Conservation (phyloP, 2,329 filamentous ascomycete genomes). For the Neonectria magnoliae region DNA sequence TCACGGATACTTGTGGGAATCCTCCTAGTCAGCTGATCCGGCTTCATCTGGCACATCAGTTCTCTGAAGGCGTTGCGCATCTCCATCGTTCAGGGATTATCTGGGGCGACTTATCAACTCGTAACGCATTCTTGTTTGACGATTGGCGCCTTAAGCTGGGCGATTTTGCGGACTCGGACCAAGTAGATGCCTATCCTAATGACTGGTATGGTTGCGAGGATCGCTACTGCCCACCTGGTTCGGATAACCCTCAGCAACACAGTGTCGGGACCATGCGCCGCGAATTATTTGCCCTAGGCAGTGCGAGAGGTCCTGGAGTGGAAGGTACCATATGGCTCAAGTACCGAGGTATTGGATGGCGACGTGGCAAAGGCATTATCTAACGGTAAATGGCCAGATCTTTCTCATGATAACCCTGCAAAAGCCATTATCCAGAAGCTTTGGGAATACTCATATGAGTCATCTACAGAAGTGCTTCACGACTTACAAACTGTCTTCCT, state of each 20-base stretch:
- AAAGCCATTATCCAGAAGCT: constrained; percentile 1
- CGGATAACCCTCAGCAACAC: constrained; percentile 6
- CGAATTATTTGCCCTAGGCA: constrained; percentile 4
- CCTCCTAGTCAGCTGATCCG: neutral
- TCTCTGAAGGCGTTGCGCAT: constrained; percentile 8
- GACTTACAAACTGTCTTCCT: too few species aligned
- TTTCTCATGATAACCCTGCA: constrained; percentile 1
- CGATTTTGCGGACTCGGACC: constrained; percentile 13
- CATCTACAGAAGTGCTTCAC: too few species aligned
- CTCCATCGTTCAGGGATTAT: constrained; percentile 1
- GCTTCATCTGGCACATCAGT: constrained; percentile 7
- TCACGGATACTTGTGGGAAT: neutral
- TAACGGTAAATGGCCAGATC: neutral
- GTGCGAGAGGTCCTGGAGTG: constrained; percentile 6
- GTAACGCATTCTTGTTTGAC: constrained; percentile 15
- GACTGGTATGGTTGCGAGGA: constrained; percentile 8
- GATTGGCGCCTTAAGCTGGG: constrained; percentile 14
- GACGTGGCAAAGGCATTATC: neutral
- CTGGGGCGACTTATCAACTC: constrained; percentile 16
- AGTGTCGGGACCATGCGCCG: constrained; percentile 5
- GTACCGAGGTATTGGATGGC: neutral
- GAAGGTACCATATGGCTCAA: constrained; percentile 6
- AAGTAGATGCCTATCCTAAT: neutral
- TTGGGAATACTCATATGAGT: too few species aligned
- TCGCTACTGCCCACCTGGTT: too few species aligned